Conservation (phyloP, 345 rosid genomes). For the Abelmoschus esculentus region DNA sequence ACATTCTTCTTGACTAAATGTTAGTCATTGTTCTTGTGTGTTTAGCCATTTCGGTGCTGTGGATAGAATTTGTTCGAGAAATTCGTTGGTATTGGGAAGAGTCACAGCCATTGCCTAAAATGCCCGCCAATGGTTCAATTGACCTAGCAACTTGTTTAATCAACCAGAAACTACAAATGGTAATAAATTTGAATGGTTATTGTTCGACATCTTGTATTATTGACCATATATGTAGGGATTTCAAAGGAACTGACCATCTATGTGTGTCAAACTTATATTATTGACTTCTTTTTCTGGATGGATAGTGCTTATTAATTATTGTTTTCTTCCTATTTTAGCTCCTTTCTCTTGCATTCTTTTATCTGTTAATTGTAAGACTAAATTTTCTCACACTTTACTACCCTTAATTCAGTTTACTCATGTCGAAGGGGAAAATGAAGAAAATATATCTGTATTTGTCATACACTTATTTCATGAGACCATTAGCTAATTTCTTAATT, state of each 20-base stretch:
- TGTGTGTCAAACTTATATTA: neutral
- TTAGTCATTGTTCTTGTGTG: conserved; percentile 13
- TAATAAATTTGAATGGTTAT: conserved; percentile 22
- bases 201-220: neutral
- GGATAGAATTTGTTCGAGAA: conserved; percentile 95
- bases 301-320: neutral
- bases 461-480: neutral
- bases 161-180: conserved; percentile 60
- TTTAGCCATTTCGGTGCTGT: conserved; percentile 74
- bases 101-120: conserved; percentile 74
- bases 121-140: conserved; percentile 53
- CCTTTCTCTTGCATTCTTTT: neutral
- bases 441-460: neutral
- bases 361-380: neutral
- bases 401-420: neutral
- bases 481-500: neutral
- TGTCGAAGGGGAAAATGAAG: neutral
- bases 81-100: conserved; percentile 99
- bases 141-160: conserved; percentile 80
- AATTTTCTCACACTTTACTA: neutral
- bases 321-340: neutral
- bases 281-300: neutral
- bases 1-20: conserved; percentile 13
- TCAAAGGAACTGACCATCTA: neutral
- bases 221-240: neutral